A percentile compares a stretch with the other conserved stretches of the same genome.
phyloP scores from a whole-genome alignment of 495 filamentous ascomycete genomes.

The Daldinia bambusicola region DNA sequence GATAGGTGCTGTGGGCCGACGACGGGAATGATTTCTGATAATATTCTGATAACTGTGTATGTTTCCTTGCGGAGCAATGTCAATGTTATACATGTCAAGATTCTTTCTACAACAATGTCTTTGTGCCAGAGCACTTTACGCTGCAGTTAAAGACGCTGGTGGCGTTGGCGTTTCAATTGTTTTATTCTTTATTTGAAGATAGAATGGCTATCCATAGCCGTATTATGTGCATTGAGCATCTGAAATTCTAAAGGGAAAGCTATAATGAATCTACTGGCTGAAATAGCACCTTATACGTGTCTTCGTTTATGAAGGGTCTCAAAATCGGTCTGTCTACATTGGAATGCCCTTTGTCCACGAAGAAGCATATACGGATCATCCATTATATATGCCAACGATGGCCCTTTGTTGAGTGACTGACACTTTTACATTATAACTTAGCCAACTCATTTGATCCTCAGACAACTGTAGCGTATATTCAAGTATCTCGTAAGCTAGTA shows the following conservation, averaged over 20 bases:
- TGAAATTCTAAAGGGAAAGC: too few relatives aligned
- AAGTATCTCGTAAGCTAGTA: too few relatives aligned
- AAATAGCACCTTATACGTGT: too few relatives aligned
- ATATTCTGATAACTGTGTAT: neutral
- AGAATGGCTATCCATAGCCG: neutral
- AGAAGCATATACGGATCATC: neutral
- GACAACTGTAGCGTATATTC: too few relatives aligned
- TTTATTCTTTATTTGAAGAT: neutral
- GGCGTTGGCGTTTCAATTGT: neutral
- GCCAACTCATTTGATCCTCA: too few relatives aligned
- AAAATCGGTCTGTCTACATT: neutral
- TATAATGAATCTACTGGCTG: too few relatives aligned
- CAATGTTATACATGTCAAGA: neutral
- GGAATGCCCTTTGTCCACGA: slow-evolving; percentile 22
- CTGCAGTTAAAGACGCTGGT: neutral
- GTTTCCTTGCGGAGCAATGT: neutral
- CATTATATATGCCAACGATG: neutral
- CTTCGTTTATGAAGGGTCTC: neutral
- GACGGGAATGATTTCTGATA: neutral
- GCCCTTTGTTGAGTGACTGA: too few relatives aligned
- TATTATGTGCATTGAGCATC: neutral
- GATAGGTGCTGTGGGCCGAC: neutral
- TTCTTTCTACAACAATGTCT: neutral
- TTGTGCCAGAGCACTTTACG: neutral
- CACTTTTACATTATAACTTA: too few relatives aligned